Evolutionary conservation across 1,139 yeast species (phyloP).

Genomic region (Nakaseomyces bracarensis): DNA sequence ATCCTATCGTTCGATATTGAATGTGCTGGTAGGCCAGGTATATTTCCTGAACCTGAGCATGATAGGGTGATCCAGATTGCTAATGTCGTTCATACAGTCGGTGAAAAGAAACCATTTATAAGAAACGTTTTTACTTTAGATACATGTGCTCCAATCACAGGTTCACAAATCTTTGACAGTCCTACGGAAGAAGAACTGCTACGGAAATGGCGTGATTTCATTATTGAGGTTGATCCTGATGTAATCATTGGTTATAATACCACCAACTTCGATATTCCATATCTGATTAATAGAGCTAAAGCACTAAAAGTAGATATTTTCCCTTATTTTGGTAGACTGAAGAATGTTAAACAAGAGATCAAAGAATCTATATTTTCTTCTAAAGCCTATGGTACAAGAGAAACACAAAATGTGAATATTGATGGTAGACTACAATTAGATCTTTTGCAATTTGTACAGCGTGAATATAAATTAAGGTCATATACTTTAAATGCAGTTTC

Average conservation of each 20-base stretch:
- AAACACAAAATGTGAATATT: conserved; percentile 80
- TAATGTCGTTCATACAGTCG: conserved; percentile 78
- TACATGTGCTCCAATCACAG: conserved; percentile 87
- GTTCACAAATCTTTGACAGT: conserved; percentile 78
- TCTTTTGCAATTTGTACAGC: conserved; percentile 81
- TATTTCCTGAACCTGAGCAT: conserved; percentile 88
- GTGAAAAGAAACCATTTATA: conserved; percentile 70
- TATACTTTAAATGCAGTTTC: conserved; percentile 94
- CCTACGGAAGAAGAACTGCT: conserved; percentile 76
- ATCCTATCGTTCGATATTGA: conserved; percentile 93
- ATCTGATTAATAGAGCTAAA: conserved; percentile 76
- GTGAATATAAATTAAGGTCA: conserved; percentile 90
- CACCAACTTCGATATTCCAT: conserved; percentile 91
- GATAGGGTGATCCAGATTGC: conserved; percentile 98
- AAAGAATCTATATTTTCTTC: conserved; percentile 83
- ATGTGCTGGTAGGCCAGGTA: conserved; percentile 96
- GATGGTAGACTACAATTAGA: conserved; percentile 97
- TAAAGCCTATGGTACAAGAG: conserved; percentile 94
- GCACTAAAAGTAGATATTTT: conserved; percentile 61
- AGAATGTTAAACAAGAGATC: conserved; percentile 59
- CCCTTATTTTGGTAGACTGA: conserved; percentile 80
- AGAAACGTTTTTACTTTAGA: conserved; percentile 91
- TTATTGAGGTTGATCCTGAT: conserved; percentile 83
- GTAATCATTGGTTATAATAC: conserved; percentile 95
- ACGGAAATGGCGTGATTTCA: conserved; percentile 75